These are phyloP conservation scores for Zalaria obscura DNA, from an alignment of 2,329 filamentous ascomycete species.

Conservation along the genomic window DNA sequence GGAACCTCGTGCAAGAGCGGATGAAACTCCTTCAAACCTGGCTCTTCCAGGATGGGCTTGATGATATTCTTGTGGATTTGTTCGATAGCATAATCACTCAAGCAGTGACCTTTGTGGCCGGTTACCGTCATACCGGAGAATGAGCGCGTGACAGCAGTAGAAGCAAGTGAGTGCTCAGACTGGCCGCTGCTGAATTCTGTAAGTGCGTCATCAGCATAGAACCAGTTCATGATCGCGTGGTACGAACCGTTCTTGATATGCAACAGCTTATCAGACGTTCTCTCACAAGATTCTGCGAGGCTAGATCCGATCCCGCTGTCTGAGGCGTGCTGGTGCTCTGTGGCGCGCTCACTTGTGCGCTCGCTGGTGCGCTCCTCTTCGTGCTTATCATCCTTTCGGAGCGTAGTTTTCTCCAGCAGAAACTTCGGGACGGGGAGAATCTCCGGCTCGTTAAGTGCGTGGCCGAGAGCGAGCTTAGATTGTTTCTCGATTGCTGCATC, in stretches of 20 bases:
- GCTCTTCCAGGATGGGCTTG: slow-evolving; percentile 60
- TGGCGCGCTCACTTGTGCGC: background rate
- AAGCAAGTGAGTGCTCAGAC: slow-evolving; percentile 9
- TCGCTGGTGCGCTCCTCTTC: slow-evolving; percentile 24
- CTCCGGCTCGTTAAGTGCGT: slow-evolving; percentile 32
- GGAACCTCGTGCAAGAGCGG: slow-evolving; percentile 66
- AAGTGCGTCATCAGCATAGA: no score
- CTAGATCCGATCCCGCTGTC: slow-evolving; percentile 85
- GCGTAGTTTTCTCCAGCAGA: slow-evolving; percentile 22
- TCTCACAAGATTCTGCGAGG: slow-evolving; percentile 33
- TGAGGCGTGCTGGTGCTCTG: slow-evolving; percentile 55
- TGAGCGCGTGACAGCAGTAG: slow-evolving; percentile 30
- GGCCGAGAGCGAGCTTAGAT: slow-evolving; percentile 18
- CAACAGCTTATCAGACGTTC: no score
- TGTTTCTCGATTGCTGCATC: slow-evolving; percentile 27
- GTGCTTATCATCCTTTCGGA: slow-evolving; percentile 19
- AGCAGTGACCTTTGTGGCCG: slow-evolving; percentile 38
- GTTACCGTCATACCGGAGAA: slow-evolving; percentile 22
- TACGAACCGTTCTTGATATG: no score
- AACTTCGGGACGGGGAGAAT: slow-evolving; percentile 34
- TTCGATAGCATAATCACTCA: slow-evolving; percentile 56
- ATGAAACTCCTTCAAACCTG: slow-evolving; percentile 65
- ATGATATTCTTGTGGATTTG: slow-evolving; percentile 71
- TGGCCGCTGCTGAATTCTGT: background rate
- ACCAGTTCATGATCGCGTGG: no score